phyloP scores from a whole-genome alignment of 1,284 basidiomycete genomes.

The Coniferiporia weirii region DNA sequence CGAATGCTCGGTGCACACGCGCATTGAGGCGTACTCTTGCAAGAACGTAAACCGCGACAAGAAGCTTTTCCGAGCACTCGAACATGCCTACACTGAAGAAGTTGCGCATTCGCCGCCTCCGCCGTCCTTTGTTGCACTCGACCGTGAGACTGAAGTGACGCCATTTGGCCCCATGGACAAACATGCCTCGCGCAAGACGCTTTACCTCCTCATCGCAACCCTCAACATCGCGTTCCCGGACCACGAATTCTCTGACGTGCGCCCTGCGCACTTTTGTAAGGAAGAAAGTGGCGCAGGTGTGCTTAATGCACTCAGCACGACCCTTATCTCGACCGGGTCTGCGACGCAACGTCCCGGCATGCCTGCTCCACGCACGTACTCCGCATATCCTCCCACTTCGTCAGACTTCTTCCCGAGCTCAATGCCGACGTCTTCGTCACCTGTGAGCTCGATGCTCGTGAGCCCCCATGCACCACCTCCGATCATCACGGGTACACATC shows the following conservation, averaged over 20 bases:
- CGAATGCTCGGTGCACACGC: constrained; percentile 87
- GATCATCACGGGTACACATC: constrained; percentile 54
- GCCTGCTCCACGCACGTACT: constrained; percentile 69
- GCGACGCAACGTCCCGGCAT: constrained; percentile 48
- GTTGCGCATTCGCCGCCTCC: constrained; percentile 64
- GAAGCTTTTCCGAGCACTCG: constrained; percentile 91
- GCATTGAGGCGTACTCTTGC: constrained; percentile 96
- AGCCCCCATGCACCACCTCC: constrained; percentile 65
- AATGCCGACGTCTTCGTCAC: constrained; percentile 63
- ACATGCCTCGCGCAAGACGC: constrained; percentile 77
- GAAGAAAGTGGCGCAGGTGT: constrained; percentile 76
- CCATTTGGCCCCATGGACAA: constrained; percentile 76
- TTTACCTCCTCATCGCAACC: constrained; percentile 92
- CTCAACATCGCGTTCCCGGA: constrained; percentile 98
- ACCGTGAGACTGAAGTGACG: constrained; percentile 65
- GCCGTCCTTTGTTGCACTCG: constrained; percentile 62
- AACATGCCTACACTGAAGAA: constrained; percentile 79
- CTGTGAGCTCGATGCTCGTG: constrained; percentile 47
- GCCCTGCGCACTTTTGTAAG: constrained; percentile 86
- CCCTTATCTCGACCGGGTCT: constrained; percentile 41
- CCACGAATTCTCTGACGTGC: constrained; percentile 93
- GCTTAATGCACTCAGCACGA: constrained; percentile 76
- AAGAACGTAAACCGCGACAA: constrained; percentile 97
- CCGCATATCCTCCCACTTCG: constrained; percentile 71
- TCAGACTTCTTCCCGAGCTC: constrained; percentile 70